Evolutionary conservation across 495 filamentous ascomycete species (phyloP).

Genomic region (Daldinia vernicosa): DNA sequence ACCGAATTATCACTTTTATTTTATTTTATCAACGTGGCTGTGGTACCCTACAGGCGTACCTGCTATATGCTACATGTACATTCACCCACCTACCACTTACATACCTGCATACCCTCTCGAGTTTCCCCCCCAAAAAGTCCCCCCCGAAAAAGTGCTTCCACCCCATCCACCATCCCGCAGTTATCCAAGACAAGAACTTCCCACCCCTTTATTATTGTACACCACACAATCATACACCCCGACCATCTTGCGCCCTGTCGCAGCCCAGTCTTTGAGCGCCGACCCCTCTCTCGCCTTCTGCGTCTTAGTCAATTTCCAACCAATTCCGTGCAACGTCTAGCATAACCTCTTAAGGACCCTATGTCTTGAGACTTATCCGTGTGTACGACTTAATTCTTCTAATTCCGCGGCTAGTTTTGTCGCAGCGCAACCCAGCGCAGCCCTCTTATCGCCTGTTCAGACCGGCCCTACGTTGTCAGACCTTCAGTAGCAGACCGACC

Average conservation of each 20-base stretch:
- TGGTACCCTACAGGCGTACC: slow-evolving; percentile 5
- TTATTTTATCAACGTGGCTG: slow-evolving; percentile 12
- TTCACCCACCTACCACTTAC: slow-evolving; percentile 3
- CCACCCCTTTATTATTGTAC: slow-evolving; percentile 17
- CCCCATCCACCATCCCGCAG: slow-evolving; percentile 23
- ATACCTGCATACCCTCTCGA: background rate
- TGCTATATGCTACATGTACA: background rate
- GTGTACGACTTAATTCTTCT: slow-evolving; percentile 35
- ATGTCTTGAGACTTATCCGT: slow-evolving; percentile 37
- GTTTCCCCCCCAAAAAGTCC: background rate
- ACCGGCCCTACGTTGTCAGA: slow-evolving; percentile 29
- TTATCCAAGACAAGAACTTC: slow-evolving; percentile 12
- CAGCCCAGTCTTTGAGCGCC: slow-evolving; percentile 32
- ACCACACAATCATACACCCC: slow-evolving; percentile 11
- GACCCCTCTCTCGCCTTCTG: slow-evolving; percentile 34
- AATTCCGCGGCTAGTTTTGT: slow-evolving; percentile 27
- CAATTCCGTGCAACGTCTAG: slow-evolving; percentile 39
- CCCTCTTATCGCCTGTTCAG: slow-evolving; percentile 22
- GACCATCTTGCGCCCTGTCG: slow-evolving; percentile 37
- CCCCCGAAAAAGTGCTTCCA: background rate
- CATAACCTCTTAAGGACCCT: slow-evolving; percentile 32
- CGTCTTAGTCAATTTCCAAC: slow-evolving; percentile 39
- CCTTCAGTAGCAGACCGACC: slow-evolving; percentile 21
- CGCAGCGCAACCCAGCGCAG: slow-evolving; percentile 36
- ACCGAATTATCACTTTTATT: slow-evolving; percentile 25